Percentiles rank a stretch among this genome's conserved stretches.
These are phyloP conservation scores for Fusarium armeniacum DNA, from an alignment of 2,329 filamentous ascomycete species.

Conservation along the genomic window DNA sequence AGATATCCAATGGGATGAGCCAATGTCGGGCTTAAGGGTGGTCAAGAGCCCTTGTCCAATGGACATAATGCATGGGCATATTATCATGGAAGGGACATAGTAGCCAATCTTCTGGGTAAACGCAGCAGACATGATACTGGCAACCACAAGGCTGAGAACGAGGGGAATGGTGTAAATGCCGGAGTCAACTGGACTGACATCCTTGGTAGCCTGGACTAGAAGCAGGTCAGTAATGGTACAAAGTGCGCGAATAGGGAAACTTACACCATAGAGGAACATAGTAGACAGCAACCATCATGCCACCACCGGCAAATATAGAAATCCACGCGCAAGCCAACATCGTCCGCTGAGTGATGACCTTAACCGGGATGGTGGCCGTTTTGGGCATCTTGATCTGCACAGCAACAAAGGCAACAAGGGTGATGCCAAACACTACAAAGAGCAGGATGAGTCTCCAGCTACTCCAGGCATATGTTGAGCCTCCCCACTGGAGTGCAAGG, in stretches of 20 bases:
- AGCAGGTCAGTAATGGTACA: constrained; percentile 31
- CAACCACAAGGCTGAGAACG: constrained; percentile 67
- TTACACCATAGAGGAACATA: constrained; percentile 69
- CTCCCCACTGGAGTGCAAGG: constrained; percentile 75
- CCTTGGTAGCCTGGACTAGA: constrained; percentile 69
- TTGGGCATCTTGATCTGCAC: constrained; percentile 69
- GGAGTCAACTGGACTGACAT: constrained; percentile 65
- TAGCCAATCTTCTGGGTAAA: constrained; percentile 69
- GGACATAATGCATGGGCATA: constrained; percentile 64
- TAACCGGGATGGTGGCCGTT: constrained; percentile 69
- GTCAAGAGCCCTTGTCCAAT: constrained; percentile 70
- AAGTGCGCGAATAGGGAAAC: constrained; percentile 39
- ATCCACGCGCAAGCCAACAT: constrained; percentile 63
- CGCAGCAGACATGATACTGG: constrained; percentile 63
- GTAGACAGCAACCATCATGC: constrained; percentile 69
- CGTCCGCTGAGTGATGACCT: constrained; percentile 68
- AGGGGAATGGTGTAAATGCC: constrained; percentile 71
- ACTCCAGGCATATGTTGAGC: constrained; percentile 66
- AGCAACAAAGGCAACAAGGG: constrained; percentile 62
- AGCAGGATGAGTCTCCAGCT: constrained; percentile 67
- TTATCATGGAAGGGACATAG: constrained; percentile 70
- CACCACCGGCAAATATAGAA: constrained; percentile 62
- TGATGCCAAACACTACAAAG: constrained; percentile 64
- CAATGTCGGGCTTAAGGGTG: constrained; percentile 64
- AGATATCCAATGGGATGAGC: constrained; percentile 68